Conservation (phyloP, 225 moss, liverwort and hornwort species). For the Marchantia polymorpha region DNA sequence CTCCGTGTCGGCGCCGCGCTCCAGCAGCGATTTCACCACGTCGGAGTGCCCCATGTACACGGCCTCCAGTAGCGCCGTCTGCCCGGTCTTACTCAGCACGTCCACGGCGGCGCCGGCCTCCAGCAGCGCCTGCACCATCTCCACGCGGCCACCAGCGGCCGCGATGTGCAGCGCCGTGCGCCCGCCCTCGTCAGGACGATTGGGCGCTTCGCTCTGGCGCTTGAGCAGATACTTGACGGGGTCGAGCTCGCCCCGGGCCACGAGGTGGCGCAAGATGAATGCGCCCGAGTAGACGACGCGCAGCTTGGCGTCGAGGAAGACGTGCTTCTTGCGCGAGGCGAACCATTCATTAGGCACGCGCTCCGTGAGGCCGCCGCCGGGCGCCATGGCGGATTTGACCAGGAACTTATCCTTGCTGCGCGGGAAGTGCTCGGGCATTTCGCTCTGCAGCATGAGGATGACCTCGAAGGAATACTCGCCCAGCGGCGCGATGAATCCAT, state of each 20-base stretch:
- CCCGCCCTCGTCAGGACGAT: slow-evolving; percentile 63
- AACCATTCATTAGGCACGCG: slow-evolving; percentile 61
- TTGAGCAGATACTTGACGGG: slow-evolving; percentile 54
- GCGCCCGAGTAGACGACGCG: slow-evolving; percentile 70
- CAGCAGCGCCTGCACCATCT: slow-evolving; percentile 64
- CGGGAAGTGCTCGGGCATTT: slow-evolving; percentile 76
- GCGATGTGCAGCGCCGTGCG: slow-evolving; percentile 85
- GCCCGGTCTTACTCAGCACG: slow-evolving; percentile 55
- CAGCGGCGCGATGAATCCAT: slow-evolving; percentile 70
- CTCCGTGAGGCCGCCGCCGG: slow-evolving; percentile 36
- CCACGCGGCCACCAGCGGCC: slow-evolving; percentile 62
- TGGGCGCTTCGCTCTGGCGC: slow-evolving; percentile 46
- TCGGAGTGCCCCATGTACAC: slow-evolving; percentile 70
- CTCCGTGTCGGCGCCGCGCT: slow-evolving; percentile 60
- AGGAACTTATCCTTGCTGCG: slow-evolving; percentile 70
- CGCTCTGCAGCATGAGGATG: slow-evolving; percentile 52
- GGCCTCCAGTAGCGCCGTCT: slow-evolving; percentile 76
- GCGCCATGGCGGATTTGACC: slow-evolving; percentile 69
- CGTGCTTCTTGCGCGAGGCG: slow-evolving; percentile 55
- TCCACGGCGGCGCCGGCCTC: slow-evolving; percentile 65
- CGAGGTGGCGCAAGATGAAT: slow-evolving; percentile 70
- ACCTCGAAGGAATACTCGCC: slow-evolving; percentile 54
- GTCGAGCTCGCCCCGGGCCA: slow-evolving; percentile 60
- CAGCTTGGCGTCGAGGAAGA: slow-evolving; percentile 62
- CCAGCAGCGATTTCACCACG: slow-evolving; percentile 54